Evolutionary conservation across 352 stramenopile genomes (phyloP).

Genomic region (Phytophthora citricola): DNA sequence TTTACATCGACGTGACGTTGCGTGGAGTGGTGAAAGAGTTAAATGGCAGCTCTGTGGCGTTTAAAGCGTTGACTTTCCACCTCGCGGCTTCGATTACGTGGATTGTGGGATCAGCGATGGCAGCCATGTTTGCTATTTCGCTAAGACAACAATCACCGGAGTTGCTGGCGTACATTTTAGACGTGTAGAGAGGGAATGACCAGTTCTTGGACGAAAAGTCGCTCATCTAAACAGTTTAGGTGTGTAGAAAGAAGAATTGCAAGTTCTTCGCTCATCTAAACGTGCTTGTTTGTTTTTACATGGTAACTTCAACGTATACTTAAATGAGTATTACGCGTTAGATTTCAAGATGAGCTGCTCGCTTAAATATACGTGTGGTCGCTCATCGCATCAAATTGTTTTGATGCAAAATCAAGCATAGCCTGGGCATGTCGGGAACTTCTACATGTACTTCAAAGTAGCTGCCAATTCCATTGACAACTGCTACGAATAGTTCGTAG

Average conservation of each 20-base stretch:
- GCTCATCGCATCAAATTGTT: conserved; percentile 33
- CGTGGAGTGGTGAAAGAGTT: conserved; percentile 25
- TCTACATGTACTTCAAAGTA: no score
- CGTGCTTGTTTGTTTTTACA: neutral
- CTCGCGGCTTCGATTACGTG: conserved; percentile 56
- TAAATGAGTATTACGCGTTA: neutral
- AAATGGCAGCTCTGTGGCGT: conserved; percentile 29
- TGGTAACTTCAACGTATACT: neutral
- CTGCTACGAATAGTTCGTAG: no score
- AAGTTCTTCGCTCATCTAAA: conserved; percentile 2
- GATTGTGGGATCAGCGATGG: conserved; percentile 44
- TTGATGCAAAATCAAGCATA: conserved; percentile 19
- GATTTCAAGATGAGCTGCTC: neutral
- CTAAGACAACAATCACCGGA: conserved; percentile 56
- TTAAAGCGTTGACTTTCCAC: conserved; percentile 46
- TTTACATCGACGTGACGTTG: conserved; percentile 41
- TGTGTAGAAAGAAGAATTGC: neutral
- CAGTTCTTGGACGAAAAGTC: neutral
- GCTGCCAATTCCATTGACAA: no score
- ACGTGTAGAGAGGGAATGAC: conserved; percentile 32
- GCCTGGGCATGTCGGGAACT: no score
- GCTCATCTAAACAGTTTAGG: neutral
- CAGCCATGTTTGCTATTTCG: conserved; percentile 43
- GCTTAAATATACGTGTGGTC: conserved; percentile 5
- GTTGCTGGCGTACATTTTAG: conserved; percentile 51